Percentiles rank a stretch among this genome's conserved stretches.
Conservation (phyloP, 352 stramenopile genomes). For the Globisporangium solare region DNA sequence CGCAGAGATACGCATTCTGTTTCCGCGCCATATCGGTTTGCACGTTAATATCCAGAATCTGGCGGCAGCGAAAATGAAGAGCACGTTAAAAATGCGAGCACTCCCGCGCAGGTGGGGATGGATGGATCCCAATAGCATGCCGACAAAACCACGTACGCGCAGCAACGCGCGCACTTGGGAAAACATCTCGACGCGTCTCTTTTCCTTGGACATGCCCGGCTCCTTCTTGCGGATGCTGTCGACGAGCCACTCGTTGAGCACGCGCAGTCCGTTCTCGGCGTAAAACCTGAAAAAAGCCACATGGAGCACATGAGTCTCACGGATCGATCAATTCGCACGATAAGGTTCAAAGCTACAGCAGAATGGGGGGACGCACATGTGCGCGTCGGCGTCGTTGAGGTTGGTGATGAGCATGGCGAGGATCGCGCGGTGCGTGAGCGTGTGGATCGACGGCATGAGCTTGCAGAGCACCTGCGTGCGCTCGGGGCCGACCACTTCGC, state of each 20-base stretch:
- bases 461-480: constrained; percentile 77
- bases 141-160: constrained; percentile 26
- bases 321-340: too few species aligned
- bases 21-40: constrained; percentile 58
- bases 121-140: neutral
- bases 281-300: constrained; percentile 45
- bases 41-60: constrained; percentile 73
- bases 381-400: constrained; percentile 63
- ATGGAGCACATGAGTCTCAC: neutral
- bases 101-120: too few species aligned
- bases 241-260: constrained; percentile 70
- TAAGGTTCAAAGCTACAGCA: neutral
- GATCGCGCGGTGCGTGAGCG: constrained; percentile 68
- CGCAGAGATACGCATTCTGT: constrained; percentile 61
- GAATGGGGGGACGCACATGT: constrained; percentile 36
- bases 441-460: constrained; percentile 84
- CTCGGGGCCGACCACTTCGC: constrained; percentile 64
- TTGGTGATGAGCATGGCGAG: constrained; percentile 66
- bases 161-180: constrained; percentile 73
- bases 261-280: constrained; percentile 57
- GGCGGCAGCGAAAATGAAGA: neutral
- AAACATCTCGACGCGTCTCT: constrained; percentile 65
- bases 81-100: neutral
- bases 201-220: constrained; percentile 41
- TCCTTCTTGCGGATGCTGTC: constrained; percentile 40